Conservation (phyloP, 768 basidiomycete genomes). For the Tylopilus vinaceipallidus region DNA sequence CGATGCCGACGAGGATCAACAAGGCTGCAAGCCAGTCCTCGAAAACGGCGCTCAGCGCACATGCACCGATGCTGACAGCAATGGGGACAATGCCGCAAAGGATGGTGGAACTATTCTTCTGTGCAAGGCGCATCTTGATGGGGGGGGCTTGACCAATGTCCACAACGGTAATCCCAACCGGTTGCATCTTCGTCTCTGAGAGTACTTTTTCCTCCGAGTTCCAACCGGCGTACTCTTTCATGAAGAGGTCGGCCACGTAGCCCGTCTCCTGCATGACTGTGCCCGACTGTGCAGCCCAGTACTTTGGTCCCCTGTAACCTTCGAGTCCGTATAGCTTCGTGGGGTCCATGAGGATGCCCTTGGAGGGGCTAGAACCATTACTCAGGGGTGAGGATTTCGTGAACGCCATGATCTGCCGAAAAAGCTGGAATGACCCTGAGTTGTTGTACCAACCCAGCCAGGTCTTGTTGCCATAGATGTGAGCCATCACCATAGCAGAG, state of each 20-base stretch:
- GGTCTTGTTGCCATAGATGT: conserved; percentile 21
- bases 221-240: conserved; percentile 16
- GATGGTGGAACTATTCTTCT: neutral
- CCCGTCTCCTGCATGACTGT: conserved; percentile 45
- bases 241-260: conserved; percentile 55
- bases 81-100: conserved; percentile 22
- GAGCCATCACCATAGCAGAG: conserved; percentile 29
- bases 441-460: conserved; percentile 37
- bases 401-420: conserved; percentile 22
- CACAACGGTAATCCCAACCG: conserved; percentile 7
- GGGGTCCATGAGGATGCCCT: conserved; percentile 20
- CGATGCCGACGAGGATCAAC: conserved; percentile 30
- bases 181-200: conserved; percentile 6
- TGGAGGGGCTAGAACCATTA: conserved; percentile 4
- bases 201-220: conserved; percentile 10
- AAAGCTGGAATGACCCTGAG: conserved; percentile 30
- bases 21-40: conserved; percentile 26
- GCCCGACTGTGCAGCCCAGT: conserved; percentile 66
- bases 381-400: conserved; percentile 11
- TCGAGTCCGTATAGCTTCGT: conserved; percentile 15
- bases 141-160: conserved; percentile 9
- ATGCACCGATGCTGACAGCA: conserved; percentile 17
- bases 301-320: conserved; percentile 51
- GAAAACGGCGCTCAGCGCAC: conserved; percentile 15
- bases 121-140: conserved; percentile 4